phyloP scores from a whole-genome alignment of 345 rosid genomes.

The Orychophragmus violaceus region DNA sequence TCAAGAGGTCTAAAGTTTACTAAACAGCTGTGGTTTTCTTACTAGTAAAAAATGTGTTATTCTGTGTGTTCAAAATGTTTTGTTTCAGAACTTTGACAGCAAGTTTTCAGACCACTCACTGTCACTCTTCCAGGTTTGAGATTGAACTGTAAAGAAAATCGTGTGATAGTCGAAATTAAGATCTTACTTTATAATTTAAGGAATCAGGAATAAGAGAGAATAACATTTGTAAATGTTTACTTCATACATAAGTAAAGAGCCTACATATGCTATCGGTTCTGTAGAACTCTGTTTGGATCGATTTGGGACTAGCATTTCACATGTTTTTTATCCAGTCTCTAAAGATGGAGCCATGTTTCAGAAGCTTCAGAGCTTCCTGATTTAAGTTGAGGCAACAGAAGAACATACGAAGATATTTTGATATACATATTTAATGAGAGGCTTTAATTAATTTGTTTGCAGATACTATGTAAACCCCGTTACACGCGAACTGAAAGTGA shows the following conservation, averaged over 20 bases:
- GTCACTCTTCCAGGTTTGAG: not conserved
- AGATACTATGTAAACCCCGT: not conserved
- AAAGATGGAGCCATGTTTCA: not conserved
- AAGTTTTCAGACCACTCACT: not conserved
- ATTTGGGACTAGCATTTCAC: not conserved
- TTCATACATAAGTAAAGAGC: not conserved
- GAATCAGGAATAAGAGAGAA: not conserved
- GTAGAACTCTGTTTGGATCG: not conserved
- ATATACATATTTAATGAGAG: not conserved
- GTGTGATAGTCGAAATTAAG: not conserved
- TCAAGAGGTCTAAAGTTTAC: slow-evolving; percentile 12
- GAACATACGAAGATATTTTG: not conserved
- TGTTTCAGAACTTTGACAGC: not conserved
- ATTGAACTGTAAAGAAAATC: not conserved
- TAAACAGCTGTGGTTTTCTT: not conserved
- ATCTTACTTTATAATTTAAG: not conserved
- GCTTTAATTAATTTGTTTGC: not conserved
- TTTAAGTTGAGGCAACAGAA: not conserved
- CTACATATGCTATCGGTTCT: too few species aligned
- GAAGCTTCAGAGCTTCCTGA: not conserved
- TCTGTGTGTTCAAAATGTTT: not conserved
- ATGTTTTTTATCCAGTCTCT: not conserved
- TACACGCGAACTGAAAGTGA: too few species aligned
- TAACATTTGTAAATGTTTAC: not conserved
- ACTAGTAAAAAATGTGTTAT: not conserved